Evolutionary conservation across 495 filamentous ascomycete species (phyloP).

Genomic region (Xylona heveae): DNA sequence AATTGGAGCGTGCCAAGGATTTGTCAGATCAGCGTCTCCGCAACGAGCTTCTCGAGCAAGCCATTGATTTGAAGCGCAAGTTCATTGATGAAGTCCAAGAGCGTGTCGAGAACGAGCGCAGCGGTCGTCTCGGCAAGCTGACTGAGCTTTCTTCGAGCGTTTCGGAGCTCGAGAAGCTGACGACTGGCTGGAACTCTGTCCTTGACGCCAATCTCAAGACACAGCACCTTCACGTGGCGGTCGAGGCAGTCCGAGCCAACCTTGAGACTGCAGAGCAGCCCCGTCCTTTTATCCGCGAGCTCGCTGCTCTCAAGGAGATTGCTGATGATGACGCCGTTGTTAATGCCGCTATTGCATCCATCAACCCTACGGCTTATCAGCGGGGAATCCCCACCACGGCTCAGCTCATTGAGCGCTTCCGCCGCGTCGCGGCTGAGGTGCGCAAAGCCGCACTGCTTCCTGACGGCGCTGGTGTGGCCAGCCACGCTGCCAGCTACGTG

Average conservation of each 20-base stretch:
- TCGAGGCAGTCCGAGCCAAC: slow-evolving; percentile 72
- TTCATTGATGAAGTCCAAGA: slow-evolving; percentile 59
- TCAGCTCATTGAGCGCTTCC: slow-evolving; percentile 86
- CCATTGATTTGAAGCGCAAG: slow-evolving; percentile 62
- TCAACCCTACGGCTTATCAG: slow-evolving; percentile 87
- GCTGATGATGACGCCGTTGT: slow-evolving; percentile 64
- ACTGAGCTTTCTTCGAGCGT: slow-evolving; percentile 57
- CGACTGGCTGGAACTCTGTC: slow-evolving; percentile 63
- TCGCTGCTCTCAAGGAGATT: slow-evolving; percentile 86
- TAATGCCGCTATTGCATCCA: slow-evolving; percentile 76
- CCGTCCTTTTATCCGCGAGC: slow-evolving; percentile 69
- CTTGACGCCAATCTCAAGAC: slow-evolving; percentile 79
- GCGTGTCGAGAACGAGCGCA: slow-evolving; percentile 73
- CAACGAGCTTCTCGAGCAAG: slow-evolving; percentile 81
- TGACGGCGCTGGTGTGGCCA: slow-evolving; percentile 81
- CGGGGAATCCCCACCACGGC: slow-evolving; percentile 62
- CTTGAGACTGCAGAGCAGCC: slow-evolving; percentile 53
- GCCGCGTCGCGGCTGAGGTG: slow-evolving; percentile 80
- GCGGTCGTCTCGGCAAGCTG: slow-evolving; percentile 69
- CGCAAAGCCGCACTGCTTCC: slow-evolving; percentile 83
- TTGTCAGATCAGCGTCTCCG: slow-evolving; percentile 58
- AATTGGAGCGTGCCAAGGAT: slow-evolving; percentile 50
- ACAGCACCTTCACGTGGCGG: slow-evolving; percentile 83
- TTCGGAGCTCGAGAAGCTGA: slow-evolving; percentile 63
- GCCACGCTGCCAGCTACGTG: slow-evolving; percentile 70